Percentiles rank a stretch among this genome's conserved stretches.
Evolutionary conservation across 2,329 filamentous ascomycete genomes (phyloP).

Genomic region (Xylariaceae sp.): DNA sequence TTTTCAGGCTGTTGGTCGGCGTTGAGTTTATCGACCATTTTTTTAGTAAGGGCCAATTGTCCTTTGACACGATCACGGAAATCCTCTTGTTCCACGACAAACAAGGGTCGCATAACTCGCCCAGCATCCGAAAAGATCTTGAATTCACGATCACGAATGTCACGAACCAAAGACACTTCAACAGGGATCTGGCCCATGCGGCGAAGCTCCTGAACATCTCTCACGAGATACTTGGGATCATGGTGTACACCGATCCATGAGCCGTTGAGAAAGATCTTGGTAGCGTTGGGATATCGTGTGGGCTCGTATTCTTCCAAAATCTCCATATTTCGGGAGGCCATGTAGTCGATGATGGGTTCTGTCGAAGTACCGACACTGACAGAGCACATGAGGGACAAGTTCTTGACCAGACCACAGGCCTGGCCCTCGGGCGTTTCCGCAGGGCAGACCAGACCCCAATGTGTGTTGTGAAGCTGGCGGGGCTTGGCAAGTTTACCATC

Average conservation of each 20-base stretch:
- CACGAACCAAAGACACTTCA: slow-evolving; percentile 91
- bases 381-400: slow-evolving; percentile 95
- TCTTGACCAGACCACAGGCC: slow-evolving; percentile 97
- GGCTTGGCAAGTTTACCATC: slow-evolving; percentile 98
- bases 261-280: slow-evolving; percentile 97
- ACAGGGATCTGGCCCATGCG: slow-evolving; percentile 81
- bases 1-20: slow-evolving; percentile 65
- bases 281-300: slow-evolving; percentile 80
- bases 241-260: slow-evolving; percentile 96
- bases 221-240: slow-evolving; percentile 81
- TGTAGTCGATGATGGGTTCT: slow-evolving; percentile 88
- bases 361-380: slow-evolving; percentile 93
- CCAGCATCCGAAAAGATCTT: slow-evolving; percentile 98
- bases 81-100: slow-evolving; percentile 87
- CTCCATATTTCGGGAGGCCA: slow-evolving; percentile 95
- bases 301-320: slow-evolving; percentile 93
- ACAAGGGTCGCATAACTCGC: slow-evolving; percentile 88
- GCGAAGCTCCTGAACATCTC: slow-evolving; percentile 72
- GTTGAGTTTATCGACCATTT: slow-evolving; percentile 74
- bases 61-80: slow-evolving; percentile 67
- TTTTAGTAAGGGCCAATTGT: slow-evolving; percentile 76
- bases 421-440: slow-evolving; percentile 98
- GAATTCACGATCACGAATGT: slow-evolving; percentile 96
- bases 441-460: slow-evolving; percentile 96
- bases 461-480: slow-evolving; percentile 95